Conservation (phyloP, 257 asterid genomes). For the Linderniella brevidens region DNA sequence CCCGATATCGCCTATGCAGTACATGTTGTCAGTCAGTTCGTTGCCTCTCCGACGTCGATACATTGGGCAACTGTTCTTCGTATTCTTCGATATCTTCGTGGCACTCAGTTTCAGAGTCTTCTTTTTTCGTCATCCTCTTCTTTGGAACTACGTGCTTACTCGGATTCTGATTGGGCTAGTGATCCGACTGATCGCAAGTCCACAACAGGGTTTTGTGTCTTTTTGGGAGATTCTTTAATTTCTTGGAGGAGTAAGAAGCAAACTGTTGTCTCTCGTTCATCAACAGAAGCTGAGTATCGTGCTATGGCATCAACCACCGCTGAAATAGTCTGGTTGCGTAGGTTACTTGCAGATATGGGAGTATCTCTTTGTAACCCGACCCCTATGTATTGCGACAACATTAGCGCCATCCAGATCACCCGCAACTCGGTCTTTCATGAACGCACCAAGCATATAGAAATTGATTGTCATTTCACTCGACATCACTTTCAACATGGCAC, state of each 20-base stretch:
- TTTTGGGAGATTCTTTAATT: neutral
- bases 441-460: too few relatives aligned
- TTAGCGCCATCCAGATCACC: neutral
- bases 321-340: constrained; percentile 4
- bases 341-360: constrained; percentile 5
- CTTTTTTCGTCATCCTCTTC: neutral
- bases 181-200: neutral
- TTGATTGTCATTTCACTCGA: neutral
- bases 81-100: neutral
- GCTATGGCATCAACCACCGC: neutral
- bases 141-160: neutral
- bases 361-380: neutral
- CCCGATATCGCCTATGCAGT: neutral
- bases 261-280: neutral
- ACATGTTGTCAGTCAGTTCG: neutral
- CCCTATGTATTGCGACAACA: constrained; percentile 5
- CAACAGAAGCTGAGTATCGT: neutral
- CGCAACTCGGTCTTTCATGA: neutral
- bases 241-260: neutral
- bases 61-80: neutral
- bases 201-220: neutral
- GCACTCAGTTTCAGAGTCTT: neutral
- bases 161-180: neutral
- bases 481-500: neutral
- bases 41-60: neutral